Percentiles rank a stretch among this genome's conserved stretches.
phyloP scores from a whole-genome alignment of 2,329 filamentous ascomycete species.

The Fusarium napiforme region DNA sequence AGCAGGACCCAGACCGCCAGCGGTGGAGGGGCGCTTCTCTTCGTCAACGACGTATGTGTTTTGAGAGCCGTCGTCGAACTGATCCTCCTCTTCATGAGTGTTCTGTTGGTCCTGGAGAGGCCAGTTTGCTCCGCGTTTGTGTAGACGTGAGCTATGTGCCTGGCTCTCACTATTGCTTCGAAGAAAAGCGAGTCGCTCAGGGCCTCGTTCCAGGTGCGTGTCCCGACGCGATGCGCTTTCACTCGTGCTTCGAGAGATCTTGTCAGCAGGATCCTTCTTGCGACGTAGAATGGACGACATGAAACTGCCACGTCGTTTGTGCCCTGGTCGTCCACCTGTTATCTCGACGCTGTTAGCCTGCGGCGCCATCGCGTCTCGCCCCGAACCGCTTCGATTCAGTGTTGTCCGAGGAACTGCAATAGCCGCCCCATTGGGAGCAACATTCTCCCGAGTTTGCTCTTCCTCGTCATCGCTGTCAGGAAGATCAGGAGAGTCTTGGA shows the following conservation, averaged over 20 bases:
- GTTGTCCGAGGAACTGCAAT: conserved; percentile 39
- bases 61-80: conserved; percentile 38
- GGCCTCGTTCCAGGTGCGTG: conserved; percentile 68
- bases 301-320: conserved; percentile 60
- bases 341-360: conserved; percentile 36
- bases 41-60: conserved; percentile 42
- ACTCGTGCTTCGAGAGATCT: conserved; percentile 63
- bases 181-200: conserved; percentile 62
- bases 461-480: conserved; percentile 68
- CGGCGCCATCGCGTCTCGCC: conserved; percentile 50
- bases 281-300: conserved; percentile 72
- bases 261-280: conserved; percentile 62
- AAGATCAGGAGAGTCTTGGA: conserved; percentile 66
- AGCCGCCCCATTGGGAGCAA: conserved; percentile 1
- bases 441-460: conserved; percentile 31
- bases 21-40: conserved; percentile 50
- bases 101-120: conserved; percentile 49
- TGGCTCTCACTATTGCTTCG: conserved; percentile 50
- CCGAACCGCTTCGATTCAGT: conserved; percentile 56
- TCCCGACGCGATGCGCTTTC: conserved; percentile 72
- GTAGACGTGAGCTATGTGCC: conserved; percentile 37
- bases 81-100: conserved; percentile 47
- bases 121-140: conserved; percentile 49
- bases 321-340: conserved; percentile 41
- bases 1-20: conserved; percentile 44